Evolutionary conservation across 768 basidiomycete genomes (phyloP), one percentile per base, ranked within the genome.

Genomic region (Cyathus striatus): DNA sequence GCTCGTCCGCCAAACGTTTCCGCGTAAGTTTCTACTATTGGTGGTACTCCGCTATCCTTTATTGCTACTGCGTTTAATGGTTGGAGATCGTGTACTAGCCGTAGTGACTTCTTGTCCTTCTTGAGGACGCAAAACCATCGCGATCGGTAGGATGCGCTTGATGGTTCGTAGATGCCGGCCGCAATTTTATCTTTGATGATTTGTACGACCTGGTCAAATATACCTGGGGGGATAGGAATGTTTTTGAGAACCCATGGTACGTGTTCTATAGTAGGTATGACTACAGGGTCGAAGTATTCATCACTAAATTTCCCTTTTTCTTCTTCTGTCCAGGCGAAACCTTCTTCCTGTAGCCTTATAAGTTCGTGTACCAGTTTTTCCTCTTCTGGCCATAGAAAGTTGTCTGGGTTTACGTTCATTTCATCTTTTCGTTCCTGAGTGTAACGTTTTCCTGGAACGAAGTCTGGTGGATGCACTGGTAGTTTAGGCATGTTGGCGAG

Each of bases 341-440:
- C 64, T 0, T 45, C 10, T 34, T 70, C 55, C n/a, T 71, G 62
- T 0, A 55, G 30, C 2, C 23, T 40, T 9, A 72, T 41, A 3
- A 71, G 37, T 2, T 65, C 53, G 14, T 63, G 50, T 0, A 62
- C 46, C 1, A 70, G 46, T n/a, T 59, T 59, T 10, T 60, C 53
- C 47, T 73, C 69, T 38, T 69, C 61, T 0, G 54, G 55, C 51
- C 49, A 58, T 0, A 72, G 51, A 43, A 70, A 72, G 0, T 44
- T 45, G 21, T 61, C 48, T 1, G 43, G 10, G 43, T 65, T 64
- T 3, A 59, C 46, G 3, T 53, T 38, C 46, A 64, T 49, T 0
- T 1, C 18, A n/a, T 62, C 54, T 18, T 55, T 52, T 16, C 57
- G 23, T 46, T 63, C 60, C 24, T 46, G 40, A 4, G 56, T 63